phyloP scores from a whole-genome alignment of 352 stramenopile genomes.

The Phytophthora fragariae region DNA sequence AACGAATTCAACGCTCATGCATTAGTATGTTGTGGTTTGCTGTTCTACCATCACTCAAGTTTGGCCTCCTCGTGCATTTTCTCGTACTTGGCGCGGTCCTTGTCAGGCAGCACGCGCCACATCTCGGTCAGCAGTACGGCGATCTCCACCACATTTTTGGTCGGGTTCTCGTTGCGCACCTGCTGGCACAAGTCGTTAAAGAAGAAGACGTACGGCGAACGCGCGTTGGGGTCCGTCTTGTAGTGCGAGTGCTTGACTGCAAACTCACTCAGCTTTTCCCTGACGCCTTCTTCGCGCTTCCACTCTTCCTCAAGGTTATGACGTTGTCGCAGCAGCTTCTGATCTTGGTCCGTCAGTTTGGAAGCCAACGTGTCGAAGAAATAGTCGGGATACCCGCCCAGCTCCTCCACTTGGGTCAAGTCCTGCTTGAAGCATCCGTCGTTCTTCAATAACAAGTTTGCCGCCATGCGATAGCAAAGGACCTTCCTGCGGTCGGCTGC shows the following conservation, averaged over 20 bases:
- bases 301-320: neutral
- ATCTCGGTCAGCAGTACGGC: constrained; percentile 79
- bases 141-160: constrained; percentile 95
- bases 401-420: neutral
- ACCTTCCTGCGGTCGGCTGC: neutral
- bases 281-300: neutral
- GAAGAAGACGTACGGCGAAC: constrained; percentile 96
- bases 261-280: too few relatives aligned
- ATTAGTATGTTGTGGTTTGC: too few relatives aligned
- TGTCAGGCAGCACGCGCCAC: constrained; percentile 91
- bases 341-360: neutral
- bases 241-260: constrained; percentile 62
- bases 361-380: neutral
- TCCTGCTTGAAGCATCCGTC: constrained; percentile 1
- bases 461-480: constrained; percentile 7
- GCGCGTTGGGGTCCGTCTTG: constrained; percentile 94
- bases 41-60: constrained; percentile 47
- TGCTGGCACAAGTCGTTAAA: constrained; percentile 93
- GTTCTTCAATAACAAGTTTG: constrained; percentile 14
- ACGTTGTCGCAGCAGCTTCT: neutral
- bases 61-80: constrained; percentile 90
- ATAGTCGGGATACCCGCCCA: neutral
- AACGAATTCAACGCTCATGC: too few relatives aligned
- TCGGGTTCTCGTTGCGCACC: constrained; percentile 93
- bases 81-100: constrained; percentile 93